These are phyloP conservation scores for Penicillium soppii DNA, from an alignment of 495 filamentous ascomycete species.

Conservation along the genomic window DNA sequence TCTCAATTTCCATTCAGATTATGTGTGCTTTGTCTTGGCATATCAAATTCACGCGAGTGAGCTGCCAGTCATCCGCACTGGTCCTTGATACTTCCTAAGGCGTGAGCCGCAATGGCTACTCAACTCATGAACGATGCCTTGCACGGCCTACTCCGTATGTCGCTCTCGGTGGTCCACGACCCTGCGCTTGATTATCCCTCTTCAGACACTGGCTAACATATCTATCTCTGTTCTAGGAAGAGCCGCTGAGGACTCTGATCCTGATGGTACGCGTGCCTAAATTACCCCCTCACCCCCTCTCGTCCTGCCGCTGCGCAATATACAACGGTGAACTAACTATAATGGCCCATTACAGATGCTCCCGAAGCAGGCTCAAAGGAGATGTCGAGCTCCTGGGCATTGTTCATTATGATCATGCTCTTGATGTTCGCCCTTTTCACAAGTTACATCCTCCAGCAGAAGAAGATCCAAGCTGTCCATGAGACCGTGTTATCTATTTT, in stretches of 20 bases:
- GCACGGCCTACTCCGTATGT: conserved; percentile 43
- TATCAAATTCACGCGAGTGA: conserved; percentile 32
- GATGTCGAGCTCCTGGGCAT: conserved; percentile 90
- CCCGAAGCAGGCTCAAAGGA: conserved; percentile 77
- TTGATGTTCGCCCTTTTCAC: conserved; percentile 93
- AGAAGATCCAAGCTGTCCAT: conserved; percentile 94
- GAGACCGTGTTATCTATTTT: conserved; percentile 98
- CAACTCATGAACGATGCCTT: conserved; percentile 39
- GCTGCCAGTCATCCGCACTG: conserved; percentile 30
- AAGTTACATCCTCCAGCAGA: conserved; percentile 92
- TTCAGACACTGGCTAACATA: conserved; percentile 16
- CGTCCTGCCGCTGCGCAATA: not conserved
- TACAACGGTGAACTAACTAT: conserved; percentile 18
- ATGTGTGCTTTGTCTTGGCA: conserved; percentile 35
- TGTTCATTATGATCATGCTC: conserved; percentile 92
- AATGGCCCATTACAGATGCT: conserved; percentile 33
- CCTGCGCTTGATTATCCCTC: not conserved
- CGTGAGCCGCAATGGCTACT: conserved; percentile 34
- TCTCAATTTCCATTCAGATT: conserved; percentile 21
- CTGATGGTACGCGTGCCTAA: conserved; percentile 46
- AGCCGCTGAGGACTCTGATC: conserved; percentile 45
- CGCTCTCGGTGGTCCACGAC: not conserved
- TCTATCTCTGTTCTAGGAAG: conserved; percentile 23
- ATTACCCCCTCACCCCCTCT: not conserved
- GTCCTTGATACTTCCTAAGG: conserved; percentile 24